Evolutionary conservation across 441 rosid species (phyloP).

Genomic region (Populus trichocarpa): DNA sequence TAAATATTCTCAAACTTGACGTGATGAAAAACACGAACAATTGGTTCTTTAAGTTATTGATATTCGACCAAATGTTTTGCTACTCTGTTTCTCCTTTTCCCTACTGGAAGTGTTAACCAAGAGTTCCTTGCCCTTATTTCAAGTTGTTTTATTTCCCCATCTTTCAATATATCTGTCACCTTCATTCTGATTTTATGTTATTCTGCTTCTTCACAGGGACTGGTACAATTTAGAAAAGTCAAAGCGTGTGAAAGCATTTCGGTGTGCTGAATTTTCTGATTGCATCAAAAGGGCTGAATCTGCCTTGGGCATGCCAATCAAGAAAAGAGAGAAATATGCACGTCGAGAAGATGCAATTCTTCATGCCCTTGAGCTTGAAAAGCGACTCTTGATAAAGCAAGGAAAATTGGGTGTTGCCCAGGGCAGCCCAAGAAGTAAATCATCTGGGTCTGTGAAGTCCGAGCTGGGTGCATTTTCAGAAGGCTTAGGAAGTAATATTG

Average conservation of each 20-base stretch:
- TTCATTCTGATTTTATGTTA: conserved; percentile 3
- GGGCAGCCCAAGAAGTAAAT: conserved; percentile 35
- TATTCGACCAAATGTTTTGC: background rate
- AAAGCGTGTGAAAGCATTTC: conserved; percentile 94
- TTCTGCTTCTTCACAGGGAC: conserved; percentile 52
- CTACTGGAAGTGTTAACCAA: background rate
- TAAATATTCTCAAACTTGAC: background rate
- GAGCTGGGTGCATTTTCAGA: conserved; percentile 39
- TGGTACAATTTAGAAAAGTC: conserved; percentile 99
- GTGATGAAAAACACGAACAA: background rate
- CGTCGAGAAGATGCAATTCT: conserved; percentile 99
- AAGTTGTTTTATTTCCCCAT: background rate
- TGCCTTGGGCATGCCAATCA: conserved; percentile 69
- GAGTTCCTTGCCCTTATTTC: background rate
- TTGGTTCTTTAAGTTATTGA: background rate
- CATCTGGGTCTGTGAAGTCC: conserved; percentile 39
- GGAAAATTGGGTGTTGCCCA: conserved; percentile 35
- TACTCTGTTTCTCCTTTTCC: background rate
- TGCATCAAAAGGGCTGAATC: conserved; percentile 91
- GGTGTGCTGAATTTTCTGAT: conserved; percentile 98
- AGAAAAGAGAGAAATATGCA: conserved; percentile 98
- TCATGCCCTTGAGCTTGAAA: conserved; percentile 98
- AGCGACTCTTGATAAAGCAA: conserved; percentile 56
- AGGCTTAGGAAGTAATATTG: conserved; percentile 37
- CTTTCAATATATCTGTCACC: background rate